Conservation (phyloP, 371 early-diverging fungal species). For the Rhizopus arrhizus region DNA sequence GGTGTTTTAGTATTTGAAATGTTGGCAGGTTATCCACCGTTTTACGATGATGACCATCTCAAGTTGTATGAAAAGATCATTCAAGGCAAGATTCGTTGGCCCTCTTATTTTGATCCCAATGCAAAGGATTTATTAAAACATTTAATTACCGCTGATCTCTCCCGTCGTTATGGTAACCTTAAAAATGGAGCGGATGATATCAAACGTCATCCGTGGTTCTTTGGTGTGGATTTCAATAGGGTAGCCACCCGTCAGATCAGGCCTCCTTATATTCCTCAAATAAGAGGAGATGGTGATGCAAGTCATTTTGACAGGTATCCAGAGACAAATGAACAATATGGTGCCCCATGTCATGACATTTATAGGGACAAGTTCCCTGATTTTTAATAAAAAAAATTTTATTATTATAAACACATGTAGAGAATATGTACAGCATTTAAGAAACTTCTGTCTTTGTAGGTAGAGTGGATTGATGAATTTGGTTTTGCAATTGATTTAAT, state of each 20-base stretch:
- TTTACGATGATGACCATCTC: slow-evolving; percentile 93
- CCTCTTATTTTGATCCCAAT: slow-evolving; percentile 83
- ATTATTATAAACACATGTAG: no score
- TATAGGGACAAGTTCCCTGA: slow-evolving; percentile 30
- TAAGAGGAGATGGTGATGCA: slow-evolving; percentile 85
- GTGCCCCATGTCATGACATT: slow-evolving; percentile 27
- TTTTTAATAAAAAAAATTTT: slow-evolving; percentile 17
- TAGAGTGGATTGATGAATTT: slow-evolving; percentile 11
- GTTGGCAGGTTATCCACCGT: slow-evolving; percentile 91
- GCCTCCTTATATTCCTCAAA: slow-evolving; percentile 88
- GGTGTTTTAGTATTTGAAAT: slow-evolving; percentile 97
- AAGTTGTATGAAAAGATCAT: slow-evolving; percentile 93
- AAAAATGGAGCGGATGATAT: slow-evolving; percentile 86
- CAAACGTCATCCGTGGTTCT: slow-evolving; percentile 92
- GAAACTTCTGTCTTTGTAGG: slow-evolving; percentile 4
- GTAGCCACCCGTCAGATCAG: slow-evolving; percentile 72
- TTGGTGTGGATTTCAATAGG: slow-evolving; percentile 88
- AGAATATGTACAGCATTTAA: background rate
- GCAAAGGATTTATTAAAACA: slow-evolving; percentile 89
- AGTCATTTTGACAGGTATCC: slow-evolving; percentile 93
- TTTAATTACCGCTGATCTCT: slow-evolving; percentile 81
- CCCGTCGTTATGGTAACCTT: slow-evolving; percentile 88
- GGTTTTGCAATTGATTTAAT: slow-evolving; percentile 24
- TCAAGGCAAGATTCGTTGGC: slow-evolving; percentile 81
- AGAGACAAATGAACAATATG: slow-evolving; percentile 72